These are phyloP conservation scores for Penicillium verhagenii DNA, from an alignment of 495 filamentous ascomycete genomes.

Conservation along the genomic window DNA sequence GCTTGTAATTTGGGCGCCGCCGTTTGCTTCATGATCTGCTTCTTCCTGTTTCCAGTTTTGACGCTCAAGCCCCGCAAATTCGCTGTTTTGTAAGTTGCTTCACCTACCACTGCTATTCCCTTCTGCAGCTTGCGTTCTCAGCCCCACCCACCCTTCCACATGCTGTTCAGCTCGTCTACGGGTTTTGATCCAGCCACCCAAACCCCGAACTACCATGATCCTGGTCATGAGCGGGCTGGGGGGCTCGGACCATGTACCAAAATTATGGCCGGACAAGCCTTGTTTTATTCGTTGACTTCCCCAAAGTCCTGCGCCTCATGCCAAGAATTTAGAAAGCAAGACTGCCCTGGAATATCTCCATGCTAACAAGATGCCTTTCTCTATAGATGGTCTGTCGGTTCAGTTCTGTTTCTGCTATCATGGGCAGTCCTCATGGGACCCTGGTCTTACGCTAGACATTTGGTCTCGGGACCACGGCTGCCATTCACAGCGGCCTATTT, in stretches of 20 bases:
- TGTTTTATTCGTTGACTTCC: constrained; percentile 9
- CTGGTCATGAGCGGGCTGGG: constrained; percentile 22
- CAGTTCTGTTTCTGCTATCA: constrained; percentile 83
- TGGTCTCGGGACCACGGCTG: constrained; percentile 78
- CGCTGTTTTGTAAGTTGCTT: constrained; percentile 82
- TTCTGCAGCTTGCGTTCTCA: constrained; percentile 3
- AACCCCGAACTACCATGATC: constrained; percentile 13
- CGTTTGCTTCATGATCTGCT: constrained; percentile 89
- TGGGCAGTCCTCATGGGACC: constrained; percentile 95
- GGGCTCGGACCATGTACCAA: constrained; percentile 29
- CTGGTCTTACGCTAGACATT: constrained; percentile 73
- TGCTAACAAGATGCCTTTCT: constrained; percentile 25
- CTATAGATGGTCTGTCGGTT: constrained; percentile 89
- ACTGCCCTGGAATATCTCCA: constrained; percentile 10
- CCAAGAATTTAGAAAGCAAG: constrained; percentile 22
- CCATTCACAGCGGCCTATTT: constrained; percentile 98
- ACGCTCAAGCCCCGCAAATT: constrained; percentile 84
- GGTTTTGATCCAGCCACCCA: constrained; percentile 12
- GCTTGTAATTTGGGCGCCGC: constrained; percentile 89
- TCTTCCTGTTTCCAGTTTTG: constrained; percentile 81
- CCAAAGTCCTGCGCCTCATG: constrained; percentile 24
- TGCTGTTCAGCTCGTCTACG: constrained; percentile 1
- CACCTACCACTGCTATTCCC: constrained; percentile 6
- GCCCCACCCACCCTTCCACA: constrained; percentile 1
- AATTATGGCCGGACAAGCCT: constrained; percentile 1